Percentiles rank a stretch among this genome's conserved stretches.
phyloP scores from a whole-genome alignment of 441 rosid species.

The Erysimum cheiri region DNA sequence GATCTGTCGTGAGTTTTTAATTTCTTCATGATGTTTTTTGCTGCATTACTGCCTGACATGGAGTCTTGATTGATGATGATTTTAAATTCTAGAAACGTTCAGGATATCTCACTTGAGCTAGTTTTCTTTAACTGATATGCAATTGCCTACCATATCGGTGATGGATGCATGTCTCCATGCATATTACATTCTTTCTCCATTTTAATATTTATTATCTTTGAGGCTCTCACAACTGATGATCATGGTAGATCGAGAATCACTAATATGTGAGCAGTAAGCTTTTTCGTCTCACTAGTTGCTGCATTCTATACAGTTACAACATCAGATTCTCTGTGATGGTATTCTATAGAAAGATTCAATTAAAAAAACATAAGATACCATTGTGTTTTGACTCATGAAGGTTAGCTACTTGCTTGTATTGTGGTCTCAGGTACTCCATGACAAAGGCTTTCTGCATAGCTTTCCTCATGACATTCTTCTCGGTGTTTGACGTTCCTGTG shows the following conservation, averaged over 20 bases:
- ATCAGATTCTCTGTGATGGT: conserved; percentile 1
- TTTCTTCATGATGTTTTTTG: neutral
- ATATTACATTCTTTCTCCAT: neutral
- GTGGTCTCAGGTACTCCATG: conserved; percentile 75
- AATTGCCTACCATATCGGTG: neutral
- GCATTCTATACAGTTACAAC: neutral
- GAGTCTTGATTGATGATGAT: conserved; percentile 3
- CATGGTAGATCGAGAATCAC: conserved; percentile 19
- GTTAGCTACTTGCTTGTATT: conserved; percentile 21
- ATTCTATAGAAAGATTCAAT: neutral
- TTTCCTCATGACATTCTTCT: conserved; percentile 86
- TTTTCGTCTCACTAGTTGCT: neutral
- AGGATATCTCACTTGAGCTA: neutral
- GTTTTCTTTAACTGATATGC: neutral
- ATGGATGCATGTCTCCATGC: neutral
- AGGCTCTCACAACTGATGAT: conserved; percentile 4
- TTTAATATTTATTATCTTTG: neutral
- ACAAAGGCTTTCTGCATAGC: conserved; percentile 86
- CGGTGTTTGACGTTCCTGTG: conserved; percentile 86
- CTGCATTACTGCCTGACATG: neutral
- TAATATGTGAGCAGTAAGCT: neutral
- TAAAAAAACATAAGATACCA: neutral
- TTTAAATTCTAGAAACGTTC: neutral
- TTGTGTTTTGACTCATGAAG: conserved; percentile 8
- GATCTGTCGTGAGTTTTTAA: neutral